Percentiles rank a stretch among this genome's conserved stretches.
Evolutionary conservation across 768 basidiomycete species (phyloP).

Genomic region (Mycena kentingensis): DNA sequence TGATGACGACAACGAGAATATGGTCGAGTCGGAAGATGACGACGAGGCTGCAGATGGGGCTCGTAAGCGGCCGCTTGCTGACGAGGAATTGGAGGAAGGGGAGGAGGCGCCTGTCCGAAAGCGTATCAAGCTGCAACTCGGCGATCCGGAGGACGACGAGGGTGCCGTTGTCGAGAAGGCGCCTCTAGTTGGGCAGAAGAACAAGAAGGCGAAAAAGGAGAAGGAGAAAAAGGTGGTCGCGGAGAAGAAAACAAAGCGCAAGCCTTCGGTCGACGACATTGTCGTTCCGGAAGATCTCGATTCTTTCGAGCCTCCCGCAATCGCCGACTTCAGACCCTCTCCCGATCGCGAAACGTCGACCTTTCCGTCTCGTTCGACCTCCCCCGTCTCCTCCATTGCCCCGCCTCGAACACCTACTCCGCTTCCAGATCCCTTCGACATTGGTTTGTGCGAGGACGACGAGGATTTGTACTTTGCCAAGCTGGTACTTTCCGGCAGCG

Average conservation of each 20-base stretch:
- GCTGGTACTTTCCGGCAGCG: slow-evolving; percentile 51
- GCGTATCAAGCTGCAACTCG: slow-evolving; percentile 21
- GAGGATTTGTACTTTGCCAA: slow-evolving; percentile 85
- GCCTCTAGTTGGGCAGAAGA: too few species aligned
- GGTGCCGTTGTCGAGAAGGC: too few species aligned
- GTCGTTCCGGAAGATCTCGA: slow-evolving; percentile 51
- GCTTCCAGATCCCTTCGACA: slow-evolving; percentile 54
- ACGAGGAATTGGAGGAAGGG: slow-evolving; percentile 31
- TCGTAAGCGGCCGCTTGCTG: slow-evolving; percentile 31
- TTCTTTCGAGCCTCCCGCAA: slow-evolving; percentile 47
- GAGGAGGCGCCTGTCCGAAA: slow-evolving; percentile 49
- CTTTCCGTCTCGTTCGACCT: slow-evolving; percentile 54
- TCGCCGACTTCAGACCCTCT: slow-evolving; percentile 52
- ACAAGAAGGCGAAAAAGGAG: slow-evolving; percentile 19
- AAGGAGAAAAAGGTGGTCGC: slow-evolving; percentile 35
- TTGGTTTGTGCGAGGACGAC: slow-evolving; percentile 77
- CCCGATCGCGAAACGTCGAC: slow-evolving; percentile 45
- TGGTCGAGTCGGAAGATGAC: slow-evolving; percentile 19
- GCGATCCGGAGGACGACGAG: too few species aligned
- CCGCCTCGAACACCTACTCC: slow-evolving; percentile 43
- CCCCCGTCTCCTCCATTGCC: slow-evolving; percentile 38
- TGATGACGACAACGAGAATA: slow-evolving; percentile 49
- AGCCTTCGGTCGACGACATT: slow-evolving; percentile 47
- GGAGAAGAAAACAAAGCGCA: slow-evolving; percentile 34
- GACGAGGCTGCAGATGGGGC: slow-evolving; percentile 7